Percentiles rank a stretch among this genome's conserved stretches.
Evolutionary conservation across 345 rosid species (phyloP).

Genomic region (Punica granatum): DNA sequence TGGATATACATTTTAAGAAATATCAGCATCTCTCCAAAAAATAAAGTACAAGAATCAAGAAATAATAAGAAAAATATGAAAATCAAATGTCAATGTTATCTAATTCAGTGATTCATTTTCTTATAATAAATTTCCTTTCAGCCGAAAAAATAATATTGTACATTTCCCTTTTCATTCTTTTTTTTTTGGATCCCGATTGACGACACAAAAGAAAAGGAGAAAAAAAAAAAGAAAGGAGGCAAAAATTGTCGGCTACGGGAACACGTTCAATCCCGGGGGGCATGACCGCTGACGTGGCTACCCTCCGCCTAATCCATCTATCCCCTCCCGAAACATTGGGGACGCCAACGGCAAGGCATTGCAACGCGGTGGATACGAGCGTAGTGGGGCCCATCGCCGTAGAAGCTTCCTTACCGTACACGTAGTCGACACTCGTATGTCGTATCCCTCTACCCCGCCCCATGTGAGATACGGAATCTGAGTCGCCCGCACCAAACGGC

Average conservation of each 20-base stretch:
- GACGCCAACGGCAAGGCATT: neutral
- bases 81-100: too few species aligned
- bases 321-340: neutral
- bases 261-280: neutral
- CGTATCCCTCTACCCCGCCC: neutral
- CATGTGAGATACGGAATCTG: neutral
- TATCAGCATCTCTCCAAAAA: too few species aligned
- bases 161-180: too few species aligned
- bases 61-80: too few species aligned
- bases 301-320: neutral
- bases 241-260: neutral
- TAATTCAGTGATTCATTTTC: too few species aligned
- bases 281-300: neutral
- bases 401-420: neutral
- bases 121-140: too few species aligned
- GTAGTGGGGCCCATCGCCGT: neutral
- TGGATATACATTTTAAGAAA: too few species aligned
- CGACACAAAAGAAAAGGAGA: neutral
- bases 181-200: too few species aligned
- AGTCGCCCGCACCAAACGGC: neutral
- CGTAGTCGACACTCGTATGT: neutral
- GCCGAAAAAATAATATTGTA: too few species aligned
- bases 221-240: neutral
- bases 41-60: too few species aligned
- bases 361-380: neutral